phyloP scores from a whole-genome alignment of 176 grass and related monocot genomes.

The Zoysia japonica region DNA sequence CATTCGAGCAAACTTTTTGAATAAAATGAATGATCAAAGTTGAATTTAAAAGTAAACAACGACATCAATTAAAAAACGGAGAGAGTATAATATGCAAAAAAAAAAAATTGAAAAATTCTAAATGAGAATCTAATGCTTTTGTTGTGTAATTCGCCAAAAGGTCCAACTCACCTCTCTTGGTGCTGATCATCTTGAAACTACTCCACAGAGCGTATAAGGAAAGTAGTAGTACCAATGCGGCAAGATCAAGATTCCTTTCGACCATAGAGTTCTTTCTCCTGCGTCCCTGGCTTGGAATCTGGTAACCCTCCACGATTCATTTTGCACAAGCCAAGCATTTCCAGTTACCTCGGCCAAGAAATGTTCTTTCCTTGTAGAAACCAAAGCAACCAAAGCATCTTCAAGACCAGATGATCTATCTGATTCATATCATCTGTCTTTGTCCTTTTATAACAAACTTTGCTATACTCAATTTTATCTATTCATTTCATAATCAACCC shows the following conservation, averaged over 20 bases:
- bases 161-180: too few species aligned
- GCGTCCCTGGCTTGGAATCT: slow-evolving; percentile 39
- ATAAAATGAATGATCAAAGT: not conserved
- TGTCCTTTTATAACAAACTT: too few species aligned
- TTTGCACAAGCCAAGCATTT: slow-evolving; percentile 24
- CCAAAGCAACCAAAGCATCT: slow-evolving; percentile 28
- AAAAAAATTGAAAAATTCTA: too few species aligned
- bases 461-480: too few species aligned
- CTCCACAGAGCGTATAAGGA: not conserved
- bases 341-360: slow-evolving; percentile 45
- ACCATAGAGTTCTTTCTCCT: not conserved
- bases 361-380: slow-evolving; percentile 63
- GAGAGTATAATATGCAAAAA: too few species aligned
- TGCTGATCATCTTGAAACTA: not conserved
- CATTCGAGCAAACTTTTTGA: too few species aligned
- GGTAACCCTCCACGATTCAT: not conserved
- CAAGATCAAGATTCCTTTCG: slow-evolving; percentile 29
- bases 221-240: not conserved
- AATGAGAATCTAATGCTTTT: too few species aligned
- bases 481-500: too few species aligned
- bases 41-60: not conserved
- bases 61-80: too few species aligned
- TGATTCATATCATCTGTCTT: too few species aligned
- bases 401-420: too few species aligned
- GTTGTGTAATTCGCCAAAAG: too few species aligned